A percentile compares a stretch with the other conserved stretches of the same genome.
phyloP scores from a whole-genome alignment of 352 stramenopile species.

The Halophytophthora polymorphica region DNA sequence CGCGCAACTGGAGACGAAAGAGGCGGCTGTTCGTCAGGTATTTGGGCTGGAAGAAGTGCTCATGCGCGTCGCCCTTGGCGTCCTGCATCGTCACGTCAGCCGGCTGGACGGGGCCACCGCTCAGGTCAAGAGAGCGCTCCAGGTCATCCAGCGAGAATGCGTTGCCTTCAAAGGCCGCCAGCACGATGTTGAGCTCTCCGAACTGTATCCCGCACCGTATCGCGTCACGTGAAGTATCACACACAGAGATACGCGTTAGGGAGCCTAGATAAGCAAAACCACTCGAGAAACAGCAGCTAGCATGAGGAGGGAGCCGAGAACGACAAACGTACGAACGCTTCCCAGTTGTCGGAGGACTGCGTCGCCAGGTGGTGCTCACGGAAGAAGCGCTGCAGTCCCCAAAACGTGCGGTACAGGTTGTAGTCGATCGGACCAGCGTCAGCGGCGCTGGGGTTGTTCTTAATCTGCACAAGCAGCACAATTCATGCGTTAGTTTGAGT shows the following conservation, averaged over 20 bases:
- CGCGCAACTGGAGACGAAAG: slow-evolving; percentile 87
- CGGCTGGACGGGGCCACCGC: slow-evolving; percentile 11
- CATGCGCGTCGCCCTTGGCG: slow-evolving; percentile 26
- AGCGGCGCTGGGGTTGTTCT: slow-evolving; percentile 30
- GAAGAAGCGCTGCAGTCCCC: slow-evolving; percentile 88
- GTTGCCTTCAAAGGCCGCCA: slow-evolving; percentile 83
- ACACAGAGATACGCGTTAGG: background rate
- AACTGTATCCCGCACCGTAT: slow-evolving; percentile 33
- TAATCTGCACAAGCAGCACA: slow-evolving; percentile 29
- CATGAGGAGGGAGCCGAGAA: background rate
- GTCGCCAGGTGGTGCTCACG: slow-evolving; percentile 65
- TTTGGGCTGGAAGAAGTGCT: slow-evolving; percentile 91
- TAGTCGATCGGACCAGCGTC: slow-evolving; percentile 82
- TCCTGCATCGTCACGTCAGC: slow-evolving; percentile 20
- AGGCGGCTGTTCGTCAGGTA: slow-evolving; percentile 91
- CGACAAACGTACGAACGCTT: slow-evolving; percentile 71
- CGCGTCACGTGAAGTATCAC: slow-evolving; percentile 5
- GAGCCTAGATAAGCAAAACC: background rate
- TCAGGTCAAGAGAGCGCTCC: slow-evolving; percentile 59
- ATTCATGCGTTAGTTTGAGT: background rate
- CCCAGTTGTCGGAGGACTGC: slow-evolving; percentile 67
- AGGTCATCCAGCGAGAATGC: slow-evolving; percentile 81
- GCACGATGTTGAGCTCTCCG: slow-evolving; percentile 69
- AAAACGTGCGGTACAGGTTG: slow-evolving; percentile 90
- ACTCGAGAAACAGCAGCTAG: background rate